Percentiles rank a stretch among this genome's conserved stretches.
phyloP scores from a whole-genome alignment of 345 rosid genomes.

The Jatropha curcas region DNA sequence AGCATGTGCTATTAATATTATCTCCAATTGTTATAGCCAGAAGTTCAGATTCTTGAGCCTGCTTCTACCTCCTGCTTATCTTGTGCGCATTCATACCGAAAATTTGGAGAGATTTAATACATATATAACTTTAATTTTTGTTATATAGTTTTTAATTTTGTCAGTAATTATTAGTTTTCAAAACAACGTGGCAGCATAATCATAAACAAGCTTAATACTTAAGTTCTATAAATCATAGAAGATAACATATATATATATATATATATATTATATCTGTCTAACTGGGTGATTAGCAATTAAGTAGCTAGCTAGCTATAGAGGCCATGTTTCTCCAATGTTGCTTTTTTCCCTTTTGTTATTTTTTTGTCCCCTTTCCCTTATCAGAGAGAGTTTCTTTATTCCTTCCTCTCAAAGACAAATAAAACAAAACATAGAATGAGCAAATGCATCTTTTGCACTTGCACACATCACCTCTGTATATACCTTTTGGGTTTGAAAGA shows the following conservation, averaged over 20 bases:
- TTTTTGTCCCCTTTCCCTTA: neutral
- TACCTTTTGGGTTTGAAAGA: constrained; percentile 12
- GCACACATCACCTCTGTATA: constrained; percentile 7
- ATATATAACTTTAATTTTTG: too few relatives aligned
- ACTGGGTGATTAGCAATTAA: constrained; percentile 14
- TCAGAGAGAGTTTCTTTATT: constrained; percentile 29
- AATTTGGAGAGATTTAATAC: too few relatives aligned
- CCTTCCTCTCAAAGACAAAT: constrained; percentile 26
- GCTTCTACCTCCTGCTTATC: too few relatives aligned
- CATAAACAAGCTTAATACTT: too few relatives aligned
- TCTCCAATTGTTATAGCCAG: too few relatives aligned
- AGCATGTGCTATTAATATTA: too few relatives aligned
- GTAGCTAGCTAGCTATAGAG: constrained; percentile 13
- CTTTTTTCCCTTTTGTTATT: constrained; percentile 19
- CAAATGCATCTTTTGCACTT: constrained; percentile 14
- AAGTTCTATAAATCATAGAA: too few relatives aligned
- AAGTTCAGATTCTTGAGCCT: too few relatives aligned
- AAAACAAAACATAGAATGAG: constrained; percentile 21
- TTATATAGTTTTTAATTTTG: too few relatives aligned
- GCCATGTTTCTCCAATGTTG: constrained; percentile 40
- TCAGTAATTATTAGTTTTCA: too few relatives aligned
- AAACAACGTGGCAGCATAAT: too few relatives aligned
- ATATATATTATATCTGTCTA: constrained; percentile 5
- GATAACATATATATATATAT: neutral
- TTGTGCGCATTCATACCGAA: too few relatives aligned